Evolutionary conservation across 306 rosid genomes (phyloP).

Genomic region (Pterocarpus macrocarpus): DNA sequence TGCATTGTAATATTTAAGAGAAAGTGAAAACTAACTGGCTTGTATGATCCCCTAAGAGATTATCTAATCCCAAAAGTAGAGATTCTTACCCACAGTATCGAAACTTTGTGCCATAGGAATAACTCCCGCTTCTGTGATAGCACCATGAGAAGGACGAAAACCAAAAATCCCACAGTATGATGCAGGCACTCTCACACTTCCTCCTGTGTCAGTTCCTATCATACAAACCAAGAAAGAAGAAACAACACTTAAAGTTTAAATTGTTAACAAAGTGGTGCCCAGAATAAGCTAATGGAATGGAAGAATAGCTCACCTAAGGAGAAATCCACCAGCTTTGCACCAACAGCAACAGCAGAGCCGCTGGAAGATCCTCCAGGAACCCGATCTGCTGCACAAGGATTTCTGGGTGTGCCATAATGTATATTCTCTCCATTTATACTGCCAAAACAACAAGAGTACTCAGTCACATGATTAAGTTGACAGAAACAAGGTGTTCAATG

Average conservation of each 20-base stretch:
- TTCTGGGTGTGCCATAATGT: constrained; percentile 65
- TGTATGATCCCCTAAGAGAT: constrained; percentile 1
- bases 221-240: background rate
- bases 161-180: constrained; percentile 93
- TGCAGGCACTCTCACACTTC: constrained; percentile 93
- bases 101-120: constrained; percentile 91
- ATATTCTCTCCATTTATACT: constrained; percentile 63
- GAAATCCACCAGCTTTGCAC: constrained; percentile 86
- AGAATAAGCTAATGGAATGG: constrained; percentile 35
- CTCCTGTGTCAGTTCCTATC: constrained; percentile 95
- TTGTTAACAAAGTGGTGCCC: constrained; percentile 16
- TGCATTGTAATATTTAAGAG: constrained; percentile 1
- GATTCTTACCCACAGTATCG: constrained; percentile 84
- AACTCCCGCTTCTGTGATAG: constrained; percentile 72
- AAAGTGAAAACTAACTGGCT: constrained; percentile 3
- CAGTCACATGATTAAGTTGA: background rate
- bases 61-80: constrained; percentile 2
- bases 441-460: constrained; percentile 34
- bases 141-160: constrained; percentile 86
- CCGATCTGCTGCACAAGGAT: constrained; percentile 60
- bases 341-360: constrained; percentile 80
- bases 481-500: background rate
- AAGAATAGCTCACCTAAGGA: constrained; percentile 66
- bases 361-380: constrained; percentile 71
- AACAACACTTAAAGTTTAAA: constrained; percentile 24